phyloP scores from a whole-genome alignment of 306 rosid genomes.

The Arachis stenosperma region DNA sequence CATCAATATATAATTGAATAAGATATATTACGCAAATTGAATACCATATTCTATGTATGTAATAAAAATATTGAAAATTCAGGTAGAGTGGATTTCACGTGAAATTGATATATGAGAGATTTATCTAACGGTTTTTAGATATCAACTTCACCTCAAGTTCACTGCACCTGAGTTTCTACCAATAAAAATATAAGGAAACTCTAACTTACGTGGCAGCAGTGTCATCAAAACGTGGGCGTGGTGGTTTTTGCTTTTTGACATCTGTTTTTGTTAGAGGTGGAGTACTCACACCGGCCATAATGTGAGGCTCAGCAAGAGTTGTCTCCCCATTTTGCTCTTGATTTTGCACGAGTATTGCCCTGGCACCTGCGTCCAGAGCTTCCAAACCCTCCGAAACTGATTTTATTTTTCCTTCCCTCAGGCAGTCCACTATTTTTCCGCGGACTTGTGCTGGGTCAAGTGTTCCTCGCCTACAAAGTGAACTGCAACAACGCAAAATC shows the following conservation, averaged over 20 bases:
- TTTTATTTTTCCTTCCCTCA: constrained; percentile 45
- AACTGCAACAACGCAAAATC: constrained; percentile 24
- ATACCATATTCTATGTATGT: too few relatives aligned
- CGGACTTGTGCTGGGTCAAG: background rate
- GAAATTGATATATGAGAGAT: too few relatives aligned
- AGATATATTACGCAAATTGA: too few relatives aligned
- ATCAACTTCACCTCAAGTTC: too few relatives aligned
- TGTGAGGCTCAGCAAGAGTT: constrained; percentile 47
- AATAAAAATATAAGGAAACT: too few relatives aligned
- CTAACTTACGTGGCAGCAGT: constrained; percentile 43
- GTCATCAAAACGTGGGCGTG: background rate
- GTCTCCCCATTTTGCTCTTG: constrained; percentile 18
- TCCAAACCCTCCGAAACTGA: constrained; percentile 31
- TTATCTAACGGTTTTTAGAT: too few relatives aligned
- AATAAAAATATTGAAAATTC: too few relatives aligned
- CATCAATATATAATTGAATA: too few relatives aligned
- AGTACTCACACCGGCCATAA: constrained; percentile 2
- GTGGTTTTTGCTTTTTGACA: background rate
- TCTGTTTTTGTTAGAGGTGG: background rate
- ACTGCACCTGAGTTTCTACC: too few relatives aligned
- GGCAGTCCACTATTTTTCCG: constrained; percentile 37
- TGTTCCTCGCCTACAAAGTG: background rate
- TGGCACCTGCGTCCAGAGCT: constrained; percentile 49
- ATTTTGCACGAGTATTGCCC: constrained; percentile 53
- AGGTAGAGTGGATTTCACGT: too few relatives aligned